Percentiles rank a stretch among this genome's conserved stretches.
These are phyloP conservation scores for Fusarium sp. DNA, from an alignment of 2,329 filamentous ascomycete genomes.

Conservation along the genomic window DNA sequence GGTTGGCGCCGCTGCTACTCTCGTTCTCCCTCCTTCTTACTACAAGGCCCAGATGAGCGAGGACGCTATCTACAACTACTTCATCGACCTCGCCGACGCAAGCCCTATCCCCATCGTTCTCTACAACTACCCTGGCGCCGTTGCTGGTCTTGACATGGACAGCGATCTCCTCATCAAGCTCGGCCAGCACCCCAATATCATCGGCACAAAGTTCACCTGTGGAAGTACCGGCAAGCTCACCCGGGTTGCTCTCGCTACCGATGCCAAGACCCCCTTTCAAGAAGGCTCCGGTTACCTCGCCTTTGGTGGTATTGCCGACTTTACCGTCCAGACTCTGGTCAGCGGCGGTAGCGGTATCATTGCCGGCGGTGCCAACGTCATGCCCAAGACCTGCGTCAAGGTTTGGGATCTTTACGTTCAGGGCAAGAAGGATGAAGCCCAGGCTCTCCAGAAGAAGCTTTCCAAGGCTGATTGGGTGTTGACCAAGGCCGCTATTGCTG, in stretches of 20 bases:
- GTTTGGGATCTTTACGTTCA: constrained; percentile 82
- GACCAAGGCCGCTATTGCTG: constrained; percentile 84
- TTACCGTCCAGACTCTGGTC: constrained; percentile 83
- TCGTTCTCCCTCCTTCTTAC: constrained; percentile 85
- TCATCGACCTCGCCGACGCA: constrained; percentile 78
- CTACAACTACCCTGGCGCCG: constrained; percentile 93
- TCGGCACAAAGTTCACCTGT: constrained; percentile 92
- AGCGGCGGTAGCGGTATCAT: constrained; percentile 87
- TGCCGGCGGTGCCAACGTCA: constrained; percentile 85
- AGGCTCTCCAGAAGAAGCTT: constrained; percentile 80
- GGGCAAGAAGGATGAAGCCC: constrained; percentile 80
- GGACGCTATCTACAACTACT: constrained; percentile 78
- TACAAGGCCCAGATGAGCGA: constrained; percentile 84
- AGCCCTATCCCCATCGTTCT: constrained; percentile 83
- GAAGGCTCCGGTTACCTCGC: constrained; percentile 81
- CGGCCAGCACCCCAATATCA: constrained; percentile 83
- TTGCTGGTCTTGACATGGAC: constrained; percentile 89
- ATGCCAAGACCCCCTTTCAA: constrained; percentile 74
- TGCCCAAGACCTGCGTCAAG: constrained; percentile 83
- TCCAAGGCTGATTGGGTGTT: constrained; percentile 85
- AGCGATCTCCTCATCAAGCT: constrained; percentile 86
- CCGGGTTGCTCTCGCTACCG: constrained; percentile 78
- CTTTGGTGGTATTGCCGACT: constrained; percentile 89
- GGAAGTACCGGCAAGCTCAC: constrained; percentile 92
- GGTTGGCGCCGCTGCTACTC: constrained; percentile 82